Evolutionary conservation across 2,329 filamentous ascomycete species (phyloP).

Genomic region (Nemania sp.): DNA sequence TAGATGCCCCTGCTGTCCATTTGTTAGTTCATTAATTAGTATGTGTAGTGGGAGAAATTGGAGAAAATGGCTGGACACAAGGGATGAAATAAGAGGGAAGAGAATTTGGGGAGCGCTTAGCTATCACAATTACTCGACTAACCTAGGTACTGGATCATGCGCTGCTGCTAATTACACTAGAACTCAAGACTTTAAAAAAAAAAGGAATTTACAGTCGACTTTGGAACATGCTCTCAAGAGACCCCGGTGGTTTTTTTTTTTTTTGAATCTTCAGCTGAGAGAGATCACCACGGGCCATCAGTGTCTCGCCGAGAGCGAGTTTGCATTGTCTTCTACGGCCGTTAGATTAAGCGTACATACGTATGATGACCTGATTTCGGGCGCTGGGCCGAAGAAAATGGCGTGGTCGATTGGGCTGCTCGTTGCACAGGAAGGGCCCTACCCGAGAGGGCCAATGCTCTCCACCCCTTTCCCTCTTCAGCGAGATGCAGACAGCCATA

Average conservation of each 20-base stretch:
- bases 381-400: slow-evolving; percentile 25
- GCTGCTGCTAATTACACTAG: neutral
- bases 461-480: slow-evolving; percentile 26
- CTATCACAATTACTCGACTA: neutral
- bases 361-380: slow-evolving; percentile 30
- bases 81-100: too few species aligned
- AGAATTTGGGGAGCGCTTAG: too few species aligned
- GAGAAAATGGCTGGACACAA: too few species aligned
- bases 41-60: too few species aligned
- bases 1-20: too few species aligned
- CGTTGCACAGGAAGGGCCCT: slow-evolving; percentile 37
- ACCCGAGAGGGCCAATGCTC: slow-evolving; percentile 31
- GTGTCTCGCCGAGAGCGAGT: slow-evolving; percentile 25
- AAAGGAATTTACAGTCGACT: neutral
- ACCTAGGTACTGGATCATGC: neutral
- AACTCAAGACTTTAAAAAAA: neutral
- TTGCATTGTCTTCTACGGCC: slow-evolving; percentile 27
- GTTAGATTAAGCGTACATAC: slow-evolving; percentile 24
- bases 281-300: slow-evolving; percentile 5
- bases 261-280: slow-evolving; percentile 4
- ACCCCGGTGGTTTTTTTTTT: slow-evolving; percentile 1
- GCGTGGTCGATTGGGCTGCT: slow-evolving; percentile 30
- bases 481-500: slow-evolving; percentile 29
- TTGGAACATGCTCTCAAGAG: neutral
- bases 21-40: too few species aligned